Conservation (phyloP, 148 eudicot species). For the Vaccinium myrtillus region DNA sequence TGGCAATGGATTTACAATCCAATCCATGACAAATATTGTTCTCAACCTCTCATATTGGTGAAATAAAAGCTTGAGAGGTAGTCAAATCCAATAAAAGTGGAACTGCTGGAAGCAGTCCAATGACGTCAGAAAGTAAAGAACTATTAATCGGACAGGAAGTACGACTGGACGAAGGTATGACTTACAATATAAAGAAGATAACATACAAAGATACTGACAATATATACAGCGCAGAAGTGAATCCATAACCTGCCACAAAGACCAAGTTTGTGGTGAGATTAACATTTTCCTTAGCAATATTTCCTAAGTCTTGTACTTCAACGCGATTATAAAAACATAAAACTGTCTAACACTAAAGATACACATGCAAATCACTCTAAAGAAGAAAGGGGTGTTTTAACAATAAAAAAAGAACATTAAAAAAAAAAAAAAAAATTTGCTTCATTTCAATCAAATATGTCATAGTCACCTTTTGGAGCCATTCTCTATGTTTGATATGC, state of each 20-base stretch:
- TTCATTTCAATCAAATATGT: conserved; percentile 12
- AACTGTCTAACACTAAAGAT: background rate
- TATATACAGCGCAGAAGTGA: conserved; percentile 59
- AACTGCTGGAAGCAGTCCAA: background rate
- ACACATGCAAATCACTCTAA: background rate
- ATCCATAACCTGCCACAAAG: conserved; percentile 59
- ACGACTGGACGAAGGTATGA: background rate
- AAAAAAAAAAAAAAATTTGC: background rate
- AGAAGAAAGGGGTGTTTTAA: background rate
- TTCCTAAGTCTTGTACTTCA: background rate
- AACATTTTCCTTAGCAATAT: background rate
- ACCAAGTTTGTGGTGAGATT: conserved; percentile 17
- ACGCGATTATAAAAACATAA: background rate
- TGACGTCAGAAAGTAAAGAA: background rate
- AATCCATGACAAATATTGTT: background rate
- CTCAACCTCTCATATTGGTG: background rate
- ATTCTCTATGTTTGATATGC: conserved; percentile 67
- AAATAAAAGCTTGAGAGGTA: background rate
- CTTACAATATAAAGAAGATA: conserved; percentile 64
- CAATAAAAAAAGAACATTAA: background rate
- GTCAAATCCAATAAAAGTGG: background rate
- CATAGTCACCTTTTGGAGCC: conserved; percentile 61
- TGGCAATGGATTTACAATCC: background rate
- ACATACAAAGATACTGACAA: conserved; percentile 53
- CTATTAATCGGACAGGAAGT: background rate